Base-by-base conservation (phyloP, 2,329 filamentous ascomycete genomes). In the Aspergillus aculeatus region DNA sequence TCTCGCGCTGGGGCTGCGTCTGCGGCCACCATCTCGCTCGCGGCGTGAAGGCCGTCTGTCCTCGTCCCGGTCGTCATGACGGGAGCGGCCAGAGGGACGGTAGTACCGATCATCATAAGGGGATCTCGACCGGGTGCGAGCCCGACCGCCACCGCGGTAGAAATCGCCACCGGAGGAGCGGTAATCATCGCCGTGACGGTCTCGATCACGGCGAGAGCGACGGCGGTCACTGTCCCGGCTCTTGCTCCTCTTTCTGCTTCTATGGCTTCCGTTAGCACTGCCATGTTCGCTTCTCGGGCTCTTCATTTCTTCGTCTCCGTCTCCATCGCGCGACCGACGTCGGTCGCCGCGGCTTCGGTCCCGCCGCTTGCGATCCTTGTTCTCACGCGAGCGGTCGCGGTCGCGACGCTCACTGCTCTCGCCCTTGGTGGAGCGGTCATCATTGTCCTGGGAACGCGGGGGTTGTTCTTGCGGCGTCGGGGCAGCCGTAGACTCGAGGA, bases 401-500 rank as follows among this genome's bases (percentile, higher is more conserved):
- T 84, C 82, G 59, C 80, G 79, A 61, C 83, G 82, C 65, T 86
- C 82, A 67, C 78, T 79, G 65, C 81, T 78, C 58, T 85, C 84
- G 64, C 79, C 77, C 65, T 81, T 86, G 64, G 38, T 44, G 14
- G 83, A 81, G 58, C 84, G 82, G 69, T 82, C 79, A 66, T 87
- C 85, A 65, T 82, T 80, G 64, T 86, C 84, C 64, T 86, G 84
- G 66, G 76, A 65, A 31, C 71, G 71, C 60, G 71, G 67, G 44
- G 72, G 60, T 19, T 74, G 60, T 19, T 74, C 66, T 50, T 73
- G 70, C 48, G 73, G 67, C 50, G 68, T 65, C 50, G 83, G 82
- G 73, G 87, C 88, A 55, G 90, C 91, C 64, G 90, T 91, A 54
- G 90, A 91, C 78, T 96, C 92, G 68, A 97, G 87, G 66, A 97